Base-by-base conservation (phyloP, 805 yeast species). In the Suhomyces kilbournensis region DNA sequence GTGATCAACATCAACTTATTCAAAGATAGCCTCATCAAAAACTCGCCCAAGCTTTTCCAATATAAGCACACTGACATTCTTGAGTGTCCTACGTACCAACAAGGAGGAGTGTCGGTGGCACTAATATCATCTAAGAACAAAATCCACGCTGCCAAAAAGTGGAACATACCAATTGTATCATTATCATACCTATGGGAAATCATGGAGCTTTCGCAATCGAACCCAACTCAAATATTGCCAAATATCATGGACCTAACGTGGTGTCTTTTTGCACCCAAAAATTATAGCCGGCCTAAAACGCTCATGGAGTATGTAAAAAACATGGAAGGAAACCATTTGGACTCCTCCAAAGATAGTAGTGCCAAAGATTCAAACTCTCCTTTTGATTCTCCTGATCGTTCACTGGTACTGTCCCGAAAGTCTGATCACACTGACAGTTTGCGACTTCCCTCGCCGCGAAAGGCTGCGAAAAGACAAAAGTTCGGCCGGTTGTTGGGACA, bases 141-240 rank as follows among this genome's bases (percentile, higher is more conserved):
- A 58, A 75, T 84, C 46, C 69, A 70, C 48, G 87, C 86, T 30
- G 84, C 87, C 1, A 81, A 81, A 53, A 68, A 68, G 30, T 80
- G 86, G 81, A 61, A 67, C 28, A 76, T 83, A 10, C 88, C 89
- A 0, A 77, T 84, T n/a, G 78, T 82, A 0, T 77, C 86, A 0
- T 53, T 79, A 1, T 78, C 81, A 0, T 84, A 74, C 56, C 50
- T 84, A 3, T 83, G 86, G 81, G 82, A 81, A 56, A 65, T 75
- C 7, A 60, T 80, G 28, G 72, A 76, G 48, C 52, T 55, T 4
- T 76, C 77, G 1, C 47, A 50, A 1, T 55, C 63, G 12, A 53
- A 54, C 20, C 44, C 47, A 12, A 53, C 53, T 17, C 46, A 47
- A 8, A 53, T 54, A 23, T 54, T 71, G 51, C 81, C 82, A 7